These are phyloP conservation scores for Theileria equi DNA, from an alignment of 169 alveolate species.

Conservation along the genomic window DNA sequence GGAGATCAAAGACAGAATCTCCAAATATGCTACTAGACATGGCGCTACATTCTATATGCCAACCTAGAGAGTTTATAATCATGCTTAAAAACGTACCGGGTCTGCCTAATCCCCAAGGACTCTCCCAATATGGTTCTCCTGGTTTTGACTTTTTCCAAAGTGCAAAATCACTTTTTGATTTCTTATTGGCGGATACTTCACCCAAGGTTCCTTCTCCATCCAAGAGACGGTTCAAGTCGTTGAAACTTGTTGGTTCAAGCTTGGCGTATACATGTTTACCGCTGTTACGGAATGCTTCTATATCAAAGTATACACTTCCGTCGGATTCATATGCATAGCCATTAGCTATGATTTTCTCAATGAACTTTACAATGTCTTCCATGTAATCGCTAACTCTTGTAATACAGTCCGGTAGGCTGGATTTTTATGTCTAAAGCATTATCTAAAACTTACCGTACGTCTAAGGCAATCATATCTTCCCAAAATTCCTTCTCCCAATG, in stretches of 20 bases:
- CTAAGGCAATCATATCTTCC: constrained; percentile 87
- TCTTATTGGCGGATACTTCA: constrained; percentile 86
- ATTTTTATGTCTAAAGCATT: background rate
- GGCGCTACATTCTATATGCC: constrained; percentile 99
- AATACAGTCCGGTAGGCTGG: constrained; percentile 87
- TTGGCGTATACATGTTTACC: constrained; percentile 89
- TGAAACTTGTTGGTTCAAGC: constrained; percentile 88
- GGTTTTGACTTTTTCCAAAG: constrained; percentile 96
- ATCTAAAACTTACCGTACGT: constrained; percentile 71
- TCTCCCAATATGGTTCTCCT: constrained; percentile 97
- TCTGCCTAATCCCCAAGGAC: constrained; percentile 98
- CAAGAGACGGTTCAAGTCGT: constrained; percentile 73
- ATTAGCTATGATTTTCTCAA: constrained; percentile 85
- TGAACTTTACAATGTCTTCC: constrained; percentile 89
- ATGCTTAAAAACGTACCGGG: constrained; percentile 81
- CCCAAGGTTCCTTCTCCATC: constrained; percentile 93
- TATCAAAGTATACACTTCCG: constrained; percentile 96
- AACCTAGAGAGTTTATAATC: constrained; percentile 71
- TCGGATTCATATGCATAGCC: constrained; percentile 94
- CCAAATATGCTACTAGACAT: constrained; percentile 93
- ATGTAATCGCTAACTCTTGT: constrained; percentile 95
- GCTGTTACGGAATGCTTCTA: constrained; percentile 79
- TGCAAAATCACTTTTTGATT: constrained; percentile 92
- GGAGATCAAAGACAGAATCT: constrained; percentile 90
- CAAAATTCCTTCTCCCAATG: constrained; percentile 90